These are phyloP conservation scores for Picochlorum sp. DNA, from an alignment of 139 green algal genomes.

Conservation along the genomic window DNA sequence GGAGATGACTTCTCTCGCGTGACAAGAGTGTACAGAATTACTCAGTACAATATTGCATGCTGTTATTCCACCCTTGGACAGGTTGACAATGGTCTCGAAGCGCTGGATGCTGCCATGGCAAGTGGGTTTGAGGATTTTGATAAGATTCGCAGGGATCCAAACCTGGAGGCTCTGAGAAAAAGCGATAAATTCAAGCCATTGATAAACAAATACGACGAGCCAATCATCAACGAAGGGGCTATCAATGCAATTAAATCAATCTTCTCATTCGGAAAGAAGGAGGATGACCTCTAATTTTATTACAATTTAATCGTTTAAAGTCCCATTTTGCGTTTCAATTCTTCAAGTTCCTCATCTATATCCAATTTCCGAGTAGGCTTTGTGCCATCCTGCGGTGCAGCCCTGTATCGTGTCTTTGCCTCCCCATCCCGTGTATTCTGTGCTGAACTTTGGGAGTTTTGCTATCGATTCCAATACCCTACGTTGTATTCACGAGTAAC, in stretches of 20 bases:
- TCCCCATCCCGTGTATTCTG: background rate
- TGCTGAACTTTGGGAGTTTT: background rate
- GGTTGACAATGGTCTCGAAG: conserved; percentile 70
- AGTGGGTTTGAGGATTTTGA: conserved; percentile 88
- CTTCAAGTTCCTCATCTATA: conserved; percentile 36
- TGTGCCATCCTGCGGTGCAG: background rate
- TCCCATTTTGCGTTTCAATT: conserved; percentile 41
- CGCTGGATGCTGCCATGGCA: conserved; percentile 68
- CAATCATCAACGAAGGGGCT: conserved; percentile 82
- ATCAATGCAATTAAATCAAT: conserved; percentile 46
- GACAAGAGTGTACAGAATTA: conserved; percentile 82
- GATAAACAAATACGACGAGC: conserved; percentile 87
- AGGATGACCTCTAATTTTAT: conserved; percentile 17
- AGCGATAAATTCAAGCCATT: conserved; percentile 55
- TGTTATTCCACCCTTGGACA: conserved; percentile 84
- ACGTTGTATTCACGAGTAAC: no score
- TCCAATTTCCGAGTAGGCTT: conserved; percentile 7
- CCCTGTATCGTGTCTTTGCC: no score
- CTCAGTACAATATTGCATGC: conserved; percentile 97
- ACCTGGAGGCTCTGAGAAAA: conserved; percentile 64
- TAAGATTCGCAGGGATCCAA: conserved; percentile 82
- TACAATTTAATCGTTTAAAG: conserved; percentile 10
- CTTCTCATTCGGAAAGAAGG: conserved; percentile 38
- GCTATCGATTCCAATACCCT: no score
- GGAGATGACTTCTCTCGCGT: conserved; percentile 82